Evolutionary conservation across 805 yeast species (phyloP).

Genomic region (Sugiyamaella smithiae): DNA sequence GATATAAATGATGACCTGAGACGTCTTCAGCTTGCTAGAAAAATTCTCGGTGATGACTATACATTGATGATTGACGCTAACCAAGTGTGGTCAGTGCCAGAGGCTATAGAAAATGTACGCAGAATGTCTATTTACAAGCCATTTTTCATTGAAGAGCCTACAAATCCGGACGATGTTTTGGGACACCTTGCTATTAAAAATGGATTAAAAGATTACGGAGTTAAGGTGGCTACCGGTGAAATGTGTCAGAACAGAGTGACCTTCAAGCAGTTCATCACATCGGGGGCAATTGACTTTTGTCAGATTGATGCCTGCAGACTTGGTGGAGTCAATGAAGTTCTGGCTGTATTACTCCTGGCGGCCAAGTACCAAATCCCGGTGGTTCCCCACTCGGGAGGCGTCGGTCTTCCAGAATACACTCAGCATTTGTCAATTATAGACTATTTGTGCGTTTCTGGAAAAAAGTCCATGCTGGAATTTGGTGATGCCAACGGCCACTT

Average conservation of each 20-base stretch:
- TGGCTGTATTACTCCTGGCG: conserved; percentile 35
- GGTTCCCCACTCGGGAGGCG: conserved; percentile 37
- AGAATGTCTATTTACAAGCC: conserved; percentile 33
- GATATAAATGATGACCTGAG: conserved; percentile 35
- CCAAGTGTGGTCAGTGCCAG: conserved; percentile 38
- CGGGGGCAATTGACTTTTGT: conserved; percentile 33
- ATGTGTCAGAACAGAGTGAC: conserved; percentile 36
- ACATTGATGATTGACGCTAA: conserved; percentile 36
- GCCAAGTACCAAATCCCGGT: conserved; percentile 33
- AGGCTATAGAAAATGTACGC: conserved; percentile 33
- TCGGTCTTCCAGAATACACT: conserved; percentile 38
- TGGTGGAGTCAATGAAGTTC: conserved; percentile 36
- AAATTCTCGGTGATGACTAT: conserved; percentile 29
- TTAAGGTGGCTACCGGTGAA: conserved; percentile 38
- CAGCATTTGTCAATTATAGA: conserved; percentile 35
- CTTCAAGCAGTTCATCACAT: conserved; percentile 33
- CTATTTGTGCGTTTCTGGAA: conserved; percentile 31
- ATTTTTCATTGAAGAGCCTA: conserved; percentile 37
- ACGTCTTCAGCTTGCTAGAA: conserved; percentile 36
- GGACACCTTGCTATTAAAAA: conserved; percentile 33
- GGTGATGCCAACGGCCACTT: conserved; percentile 34
- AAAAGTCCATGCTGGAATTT: conserved; percentile 32
- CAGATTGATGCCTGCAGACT: conserved; percentile 36
- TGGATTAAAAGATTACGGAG: conserved; percentile 32
- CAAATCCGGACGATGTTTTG: conserved; percentile 36